Conservation (phyloP, 371 early-diverging fungal species). For the Lichtheimia corymbifera region DNA sequence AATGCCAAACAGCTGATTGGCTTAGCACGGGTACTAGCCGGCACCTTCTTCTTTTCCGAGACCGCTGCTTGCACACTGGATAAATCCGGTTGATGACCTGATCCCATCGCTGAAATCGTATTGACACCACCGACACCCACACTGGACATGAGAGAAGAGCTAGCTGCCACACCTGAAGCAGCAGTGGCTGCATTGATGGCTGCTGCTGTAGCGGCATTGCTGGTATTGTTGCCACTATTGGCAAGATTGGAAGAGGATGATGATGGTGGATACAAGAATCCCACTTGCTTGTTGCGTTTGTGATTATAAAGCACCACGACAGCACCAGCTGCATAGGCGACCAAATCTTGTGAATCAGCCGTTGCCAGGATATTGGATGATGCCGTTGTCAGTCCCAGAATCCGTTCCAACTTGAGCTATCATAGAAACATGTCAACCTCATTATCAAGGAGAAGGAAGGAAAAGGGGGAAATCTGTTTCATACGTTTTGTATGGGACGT, state of each 20-base stretch:
- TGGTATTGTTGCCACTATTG: conserved; percentile 7
- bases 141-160: background rate
- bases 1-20: conserved; percentile 77
- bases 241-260: conserved; percentile 2
- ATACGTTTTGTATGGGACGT: conserved; percentile 27
- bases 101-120: conserved; percentile 12
- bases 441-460: background rate
- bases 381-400: conserved; percentile 64
- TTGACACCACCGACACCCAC: no score
- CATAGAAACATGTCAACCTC: background rate
- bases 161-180: conserved; percentile 2
- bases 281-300: conserved; percentile 67
- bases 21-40: conserved; percentile 60
- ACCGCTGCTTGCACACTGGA: conserved; percentile 1
- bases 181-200: conserved; percentile 17
- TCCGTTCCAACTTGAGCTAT: conserved; percentile 64
- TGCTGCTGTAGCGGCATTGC: conserved; percentile 11
- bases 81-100: conserved; percentile 11
- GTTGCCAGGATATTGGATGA: conserved; percentile 60
- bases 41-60: conserved; percentile 36
- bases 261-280: conserved; percentile 55
- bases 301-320: conserved; percentile 75
- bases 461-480: background rate
- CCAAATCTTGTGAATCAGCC: conserved; percentile 55
- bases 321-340: conserved; percentile 80